phyloP scores from a whole-genome alignment of 176 grass and related monocot genomes.

The Triticum monococcum region DNA sequence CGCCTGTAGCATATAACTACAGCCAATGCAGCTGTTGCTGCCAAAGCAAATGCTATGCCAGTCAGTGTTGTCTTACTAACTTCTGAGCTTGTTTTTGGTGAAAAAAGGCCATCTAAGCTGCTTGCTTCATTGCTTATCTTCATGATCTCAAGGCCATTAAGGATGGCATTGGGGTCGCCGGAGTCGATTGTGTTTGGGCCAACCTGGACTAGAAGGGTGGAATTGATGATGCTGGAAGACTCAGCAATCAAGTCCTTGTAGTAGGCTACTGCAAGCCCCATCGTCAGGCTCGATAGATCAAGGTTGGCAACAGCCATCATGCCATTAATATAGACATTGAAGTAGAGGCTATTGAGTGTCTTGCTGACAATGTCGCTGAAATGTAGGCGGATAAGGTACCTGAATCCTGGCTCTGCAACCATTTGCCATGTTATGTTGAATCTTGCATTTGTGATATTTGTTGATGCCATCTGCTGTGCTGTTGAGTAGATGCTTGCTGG shows the following conservation, averaged over 20 bases:
- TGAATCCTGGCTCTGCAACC: conserved; percentile 69
- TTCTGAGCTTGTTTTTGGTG: conserved; percentile 41
- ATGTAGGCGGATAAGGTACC: conserved; percentile 71
- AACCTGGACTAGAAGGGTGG: conserved; percentile 69
- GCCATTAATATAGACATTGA: conserved; percentile 87
- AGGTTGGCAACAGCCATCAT: conserved; percentile 63
- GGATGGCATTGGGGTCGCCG: conserved; percentile 63
- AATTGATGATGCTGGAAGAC: conserved; percentile 76
- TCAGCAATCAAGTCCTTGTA: conserved; percentile 74
- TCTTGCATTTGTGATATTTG: conserved; percentile 60
- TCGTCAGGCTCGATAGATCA: conserved; percentile 75
- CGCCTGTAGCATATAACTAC: conserved; percentile 51
- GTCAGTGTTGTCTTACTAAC: conserved; percentile 49
- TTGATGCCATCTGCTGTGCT: conserved; percentile 62
- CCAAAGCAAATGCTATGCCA: conserved; percentile 55
- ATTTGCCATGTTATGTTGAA: conserved; percentile 91
- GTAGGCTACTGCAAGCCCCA: conserved; percentile 78
- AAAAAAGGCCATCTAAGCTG: conserved; percentile 79
- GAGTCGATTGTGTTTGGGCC: conserved; percentile 47
- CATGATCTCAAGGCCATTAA: conserved; percentile 93
- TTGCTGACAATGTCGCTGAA: conserved; percentile 93
- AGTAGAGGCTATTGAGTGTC: conserved; percentile 79
- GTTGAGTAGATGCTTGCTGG: conserved; percentile 74
- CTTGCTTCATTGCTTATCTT: conserved; percentile 85
- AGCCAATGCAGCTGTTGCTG: conserved; percentile 42